A percentile compares a stretch with the other conserved stretches of the same genome.
These are phyloP conservation scores for Pisolithus albus DNA, from an alignment of 768 basidiomycete species.

Conservation along the genomic window DNA sequence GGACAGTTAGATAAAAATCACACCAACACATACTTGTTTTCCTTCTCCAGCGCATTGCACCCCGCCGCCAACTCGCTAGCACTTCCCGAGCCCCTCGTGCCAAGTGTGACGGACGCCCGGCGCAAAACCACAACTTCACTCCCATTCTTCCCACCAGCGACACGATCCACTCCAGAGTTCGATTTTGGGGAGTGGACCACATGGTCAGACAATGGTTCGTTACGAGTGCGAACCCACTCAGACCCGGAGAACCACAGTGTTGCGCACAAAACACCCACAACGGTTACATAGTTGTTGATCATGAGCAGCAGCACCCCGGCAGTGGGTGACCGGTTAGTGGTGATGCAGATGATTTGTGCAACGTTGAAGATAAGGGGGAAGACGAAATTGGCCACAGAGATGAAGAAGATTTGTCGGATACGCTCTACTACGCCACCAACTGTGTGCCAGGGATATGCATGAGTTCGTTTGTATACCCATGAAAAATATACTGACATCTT, in stretches of 20 bases:
- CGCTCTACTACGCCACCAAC: constrained; percentile 17
- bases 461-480: not conserved
- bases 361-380: constrained; percentile 32
- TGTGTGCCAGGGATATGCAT: not conserved
- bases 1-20: too few relatives aligned
- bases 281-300: constrained; percentile 24
- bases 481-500: not conserved
- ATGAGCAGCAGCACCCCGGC: constrained; percentile 3
- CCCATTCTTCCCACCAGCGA: not conserved
- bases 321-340: not conserved
- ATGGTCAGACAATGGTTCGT: not conserved
- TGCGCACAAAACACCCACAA: constrained; percentile 32
- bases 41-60: not conserved
- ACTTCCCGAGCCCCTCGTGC: not conserved
- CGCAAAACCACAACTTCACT: not conserved
- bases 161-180: not conserved
- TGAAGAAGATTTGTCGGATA: constrained; percentile 29
- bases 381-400: constrained; percentile 33
- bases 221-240: constrained; percentile 1
- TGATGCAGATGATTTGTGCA: constrained; percentile 24
- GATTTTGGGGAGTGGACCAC: not conserved
- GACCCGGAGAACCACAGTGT: constrained; percentile 24
- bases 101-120: not conserved
- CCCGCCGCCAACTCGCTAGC: not conserved
- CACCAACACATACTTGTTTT: too few relatives aligned